Conservation (phyloP, 306 rosid species). For the Ceratonia siliqua region DNA sequence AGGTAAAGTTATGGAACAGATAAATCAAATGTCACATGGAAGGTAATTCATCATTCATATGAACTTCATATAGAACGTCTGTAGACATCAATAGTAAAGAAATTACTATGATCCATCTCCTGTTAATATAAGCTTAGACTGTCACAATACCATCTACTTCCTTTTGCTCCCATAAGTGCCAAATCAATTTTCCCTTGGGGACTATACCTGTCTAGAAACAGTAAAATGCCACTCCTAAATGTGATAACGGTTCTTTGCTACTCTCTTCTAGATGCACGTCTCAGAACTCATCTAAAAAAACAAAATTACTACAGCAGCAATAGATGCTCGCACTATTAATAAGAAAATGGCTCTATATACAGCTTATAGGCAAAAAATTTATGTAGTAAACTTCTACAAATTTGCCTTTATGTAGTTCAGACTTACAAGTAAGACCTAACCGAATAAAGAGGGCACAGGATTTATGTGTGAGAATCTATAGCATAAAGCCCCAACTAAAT, state of each 20-base stretch:
- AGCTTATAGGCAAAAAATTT: conserved; percentile 3
- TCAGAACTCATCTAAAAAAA: neutral
- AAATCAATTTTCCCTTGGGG: neutral
- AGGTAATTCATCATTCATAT: neutral
- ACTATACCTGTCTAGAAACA: neutral
- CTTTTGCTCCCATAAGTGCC: neutral
- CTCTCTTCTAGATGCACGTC: neutral
- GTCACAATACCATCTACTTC: conserved; percentile 7
- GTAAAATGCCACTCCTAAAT: neutral
- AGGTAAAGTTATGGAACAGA: neutral
- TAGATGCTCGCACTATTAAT: neutral
- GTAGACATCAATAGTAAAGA: neutral
- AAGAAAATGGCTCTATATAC: neutral
- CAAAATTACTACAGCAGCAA: neutral
- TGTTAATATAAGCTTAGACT: neutral
- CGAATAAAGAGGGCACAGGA: neutral
- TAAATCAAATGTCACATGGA: neutral
- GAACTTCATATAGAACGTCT: neutral
- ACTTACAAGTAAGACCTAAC: neutral
- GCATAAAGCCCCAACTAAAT: neutral
- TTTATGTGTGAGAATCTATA: neutral
- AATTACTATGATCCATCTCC: neutral
- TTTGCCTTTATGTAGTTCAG: neutral
- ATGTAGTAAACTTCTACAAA: neutral
- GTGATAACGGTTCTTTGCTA: neutral